Conservation (phyloP, 2,329 filamentous ascomycete genomes). For the Colletotrichum aenigma region DNA sequence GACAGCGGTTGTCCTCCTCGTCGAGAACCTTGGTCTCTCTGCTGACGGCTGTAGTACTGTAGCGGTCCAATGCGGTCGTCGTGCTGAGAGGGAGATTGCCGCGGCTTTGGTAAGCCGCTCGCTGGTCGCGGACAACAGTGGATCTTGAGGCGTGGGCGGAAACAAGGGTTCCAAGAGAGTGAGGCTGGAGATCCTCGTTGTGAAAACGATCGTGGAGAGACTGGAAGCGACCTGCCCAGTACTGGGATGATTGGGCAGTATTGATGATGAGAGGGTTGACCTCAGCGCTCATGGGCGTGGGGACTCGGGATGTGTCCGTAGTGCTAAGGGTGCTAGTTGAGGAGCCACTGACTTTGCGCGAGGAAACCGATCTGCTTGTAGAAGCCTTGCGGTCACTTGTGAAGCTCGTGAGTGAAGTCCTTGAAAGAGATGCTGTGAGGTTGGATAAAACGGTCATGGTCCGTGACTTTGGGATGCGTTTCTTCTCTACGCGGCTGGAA, state of each 20-base stretch:
- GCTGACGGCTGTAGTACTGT: not conserved
- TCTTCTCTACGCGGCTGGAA: not conserved
- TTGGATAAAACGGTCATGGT: constrained; percentile 50
- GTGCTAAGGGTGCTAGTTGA: constrained; percentile 17
- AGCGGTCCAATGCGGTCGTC: constrained; percentile 13
- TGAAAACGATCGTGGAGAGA: constrained; percentile 58
- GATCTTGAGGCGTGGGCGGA: constrained; percentile 7
- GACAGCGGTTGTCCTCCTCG: constrained; percentile 15
- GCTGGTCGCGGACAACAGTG: not conserved
- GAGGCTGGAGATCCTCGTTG: constrained; percentile 34
- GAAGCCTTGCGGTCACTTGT: constrained; percentile 3
- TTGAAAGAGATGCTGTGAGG: constrained; percentile 49
- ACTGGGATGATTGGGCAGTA: constrained; percentile 51
- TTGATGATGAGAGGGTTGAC: constrained; percentile 32
- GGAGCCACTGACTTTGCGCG: constrained; percentile 16
- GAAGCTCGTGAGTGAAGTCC: constrained; percentile 20
- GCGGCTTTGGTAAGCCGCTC: not conserved
- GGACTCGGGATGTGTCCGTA: not conserved
- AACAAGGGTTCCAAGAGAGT: not conserved
- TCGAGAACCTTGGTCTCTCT: not conserved
- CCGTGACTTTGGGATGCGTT: constrained; percentile 44
- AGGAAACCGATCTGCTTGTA: not conserved
- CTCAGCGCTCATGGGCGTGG: not conserved
- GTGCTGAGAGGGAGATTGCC: constrained; percentile 16
- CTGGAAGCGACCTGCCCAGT: constrained; percentile 68